Base-by-base conservation (phyloP, 2,329 filamentous ascomycete species). In the Capronia epimyces region DNA sequence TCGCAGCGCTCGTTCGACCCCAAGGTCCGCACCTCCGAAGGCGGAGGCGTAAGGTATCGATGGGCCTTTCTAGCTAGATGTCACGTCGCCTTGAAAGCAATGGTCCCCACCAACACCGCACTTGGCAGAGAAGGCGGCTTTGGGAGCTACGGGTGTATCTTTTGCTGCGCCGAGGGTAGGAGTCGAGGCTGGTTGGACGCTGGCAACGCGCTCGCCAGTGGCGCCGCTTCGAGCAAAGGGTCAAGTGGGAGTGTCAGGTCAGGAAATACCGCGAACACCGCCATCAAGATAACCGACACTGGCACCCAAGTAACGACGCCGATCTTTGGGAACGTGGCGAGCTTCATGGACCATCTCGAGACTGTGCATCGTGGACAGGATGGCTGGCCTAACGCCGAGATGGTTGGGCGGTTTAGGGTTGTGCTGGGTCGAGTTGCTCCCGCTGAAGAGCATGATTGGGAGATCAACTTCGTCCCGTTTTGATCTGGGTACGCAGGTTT, bases 11-110 rank as follows among this genome's bases (percentile, higher is more conserved):
- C 52, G 16, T 68, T 64, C 41, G 67, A 71, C 50, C 60, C 57
- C 5, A 42, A 55, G 59, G 2, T 62, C 61, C 34, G 50, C 44
- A 2, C 46, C n/a, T 50, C 50, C 6, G 43, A 52, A 40, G 34
- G 49, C 29, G 51, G 65, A 9, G 70, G 71, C 0, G 61, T 76
- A 6, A 66, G 67, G 12, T 73, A 71, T 52, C 69, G 72, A 9
- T 76, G 72, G 71, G 58, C 64, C 5, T 76, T 76, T 50, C 64
- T 76, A 2, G 73, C 73, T 8, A 74, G 75, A 56, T 68, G 63
- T 16, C 73, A 76, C 58, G 65, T 74, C 9, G 52, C 66, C 2
- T 60, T 67, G 49, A 68, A 66, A 40, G 52, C 49, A 2, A 46
- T 50, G 44, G 45, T 52, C 6, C 49, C 44, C 1, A 20, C 12